phyloP scores from a whole-genome alignment of 495 filamentous ascomycete species.

The Bombardia bombarda region DNA sequence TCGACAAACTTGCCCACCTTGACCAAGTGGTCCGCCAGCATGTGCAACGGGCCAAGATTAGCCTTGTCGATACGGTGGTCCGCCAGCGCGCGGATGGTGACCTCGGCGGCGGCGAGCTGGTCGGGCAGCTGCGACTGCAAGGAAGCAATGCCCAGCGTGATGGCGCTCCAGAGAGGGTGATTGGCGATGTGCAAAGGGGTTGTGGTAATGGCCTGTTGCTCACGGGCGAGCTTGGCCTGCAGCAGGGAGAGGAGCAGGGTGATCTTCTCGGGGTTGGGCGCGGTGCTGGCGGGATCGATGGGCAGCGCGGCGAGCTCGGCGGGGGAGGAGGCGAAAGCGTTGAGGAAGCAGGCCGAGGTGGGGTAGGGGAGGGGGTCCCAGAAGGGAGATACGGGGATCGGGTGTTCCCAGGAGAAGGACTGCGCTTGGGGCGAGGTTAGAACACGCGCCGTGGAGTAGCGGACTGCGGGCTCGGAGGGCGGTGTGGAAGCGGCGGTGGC shows the following conservation, averaged over 20 bases:
- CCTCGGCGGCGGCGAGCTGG: not conserved
- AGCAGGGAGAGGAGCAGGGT: not conserved
- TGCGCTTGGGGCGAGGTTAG: not conserved
- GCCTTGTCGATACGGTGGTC: not conserved
- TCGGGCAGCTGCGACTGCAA: not conserved
- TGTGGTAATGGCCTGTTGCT: not conserved
- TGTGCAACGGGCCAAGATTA: not conserved
- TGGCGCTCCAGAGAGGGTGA: not conserved
- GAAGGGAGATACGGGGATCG: not conserved
- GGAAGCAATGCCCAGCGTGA: not conserved
- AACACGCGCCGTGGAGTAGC: not conserved
- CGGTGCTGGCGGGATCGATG: not conserved
- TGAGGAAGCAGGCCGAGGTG: not conserved
- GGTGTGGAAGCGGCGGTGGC: not conserved
- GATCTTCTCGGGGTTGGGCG: not conserved
- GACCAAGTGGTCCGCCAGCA: not conserved
- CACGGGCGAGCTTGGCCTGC: not conserved
- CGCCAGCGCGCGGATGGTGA: not conserved
- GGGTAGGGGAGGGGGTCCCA: not conserved
- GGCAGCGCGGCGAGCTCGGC: not conserved
- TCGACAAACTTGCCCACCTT: not conserved
- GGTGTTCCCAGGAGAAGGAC: not conserved
- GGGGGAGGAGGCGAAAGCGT: not conserved
- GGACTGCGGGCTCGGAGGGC: not conserved
- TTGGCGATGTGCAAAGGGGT: not conserved